A percentile compares a stretch with the other conserved stretches of the same genome.
These are phyloP conservation scores for Hippophae gyantsensis DNA, from an alignment of 306 rosid species.

Conservation along the genomic window DNA sequence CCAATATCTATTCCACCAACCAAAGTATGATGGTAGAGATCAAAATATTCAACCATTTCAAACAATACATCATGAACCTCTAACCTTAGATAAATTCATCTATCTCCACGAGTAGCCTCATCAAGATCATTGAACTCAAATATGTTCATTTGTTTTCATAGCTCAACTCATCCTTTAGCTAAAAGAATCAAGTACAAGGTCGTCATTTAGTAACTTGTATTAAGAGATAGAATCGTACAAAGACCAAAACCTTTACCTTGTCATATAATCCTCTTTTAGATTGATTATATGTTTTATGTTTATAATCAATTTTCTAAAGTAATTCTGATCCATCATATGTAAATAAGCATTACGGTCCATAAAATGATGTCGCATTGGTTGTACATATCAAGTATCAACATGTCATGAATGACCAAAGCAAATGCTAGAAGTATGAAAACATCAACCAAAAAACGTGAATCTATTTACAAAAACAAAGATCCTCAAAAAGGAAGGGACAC, in stretches of 20 bases:
- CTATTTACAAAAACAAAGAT: background rate
- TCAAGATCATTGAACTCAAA: conserved; percentile 84
- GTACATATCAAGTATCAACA: background rate
- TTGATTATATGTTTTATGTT: conserved; percentile 30
- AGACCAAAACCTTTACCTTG: conserved; percentile 43
- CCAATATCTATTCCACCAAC: conserved; percentile 87
- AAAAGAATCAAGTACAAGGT: conserved; percentile 21
- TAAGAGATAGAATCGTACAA: conserved; percentile 3
- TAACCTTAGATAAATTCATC: conserved; percentile 85
- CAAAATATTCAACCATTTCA: conserved; percentile 82
- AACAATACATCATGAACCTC: conserved; percentile 78
- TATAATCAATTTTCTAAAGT: conserved; percentile 38
- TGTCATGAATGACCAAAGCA: background rate
- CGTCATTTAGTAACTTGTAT: conserved; percentile 12
- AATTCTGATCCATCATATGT: conserved; percentile 47
- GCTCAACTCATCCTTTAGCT: conserved; percentile 83
- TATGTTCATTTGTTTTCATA: conserved; percentile 69
- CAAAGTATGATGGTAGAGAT: conserved; percentile 80
- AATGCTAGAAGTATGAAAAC: background rate
- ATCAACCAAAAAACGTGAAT: background rate
- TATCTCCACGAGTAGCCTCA: conserved; percentile 67
- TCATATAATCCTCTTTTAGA: conserved; percentile 59
- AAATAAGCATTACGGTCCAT: conserved; percentile 51
- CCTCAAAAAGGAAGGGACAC: no score
- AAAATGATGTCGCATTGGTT: conserved; percentile 11